These are phyloP conservation scores for Aspergillus sp. DNA, from an alignment of 2,329 filamentous ascomycete genomes.

Conservation along the genomic window DNA sequence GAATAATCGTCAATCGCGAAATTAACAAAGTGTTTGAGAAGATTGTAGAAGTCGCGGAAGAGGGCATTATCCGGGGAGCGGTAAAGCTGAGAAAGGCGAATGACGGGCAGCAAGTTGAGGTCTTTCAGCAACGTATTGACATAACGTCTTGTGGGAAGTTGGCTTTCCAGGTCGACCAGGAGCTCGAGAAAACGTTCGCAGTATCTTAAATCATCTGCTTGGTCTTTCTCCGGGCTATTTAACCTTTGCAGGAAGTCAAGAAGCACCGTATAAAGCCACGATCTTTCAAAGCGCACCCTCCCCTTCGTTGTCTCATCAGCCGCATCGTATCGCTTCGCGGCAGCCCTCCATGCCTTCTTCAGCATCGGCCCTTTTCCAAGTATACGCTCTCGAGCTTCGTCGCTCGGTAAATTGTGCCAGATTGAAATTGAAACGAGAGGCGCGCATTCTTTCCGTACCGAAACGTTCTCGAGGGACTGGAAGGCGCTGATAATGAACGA, in stretches of 20 bases:
- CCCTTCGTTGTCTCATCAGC: conserved; percentile 73
- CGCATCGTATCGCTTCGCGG: conserved; percentile 76
- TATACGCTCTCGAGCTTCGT: conserved; percentile 62
- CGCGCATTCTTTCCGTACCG: conserved; percentile 93
- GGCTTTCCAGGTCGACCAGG: conserved; percentile 80
- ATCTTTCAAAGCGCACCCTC: conserved; percentile 78
- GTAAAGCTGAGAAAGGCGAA: conserved; percentile 71
- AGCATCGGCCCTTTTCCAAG: conserved; percentile 66
- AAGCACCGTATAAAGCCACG: conserved; percentile 82
- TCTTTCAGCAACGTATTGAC: conserved; percentile 83
- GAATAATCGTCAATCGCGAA: conserved; percentile 91
- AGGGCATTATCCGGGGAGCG: conserved; percentile 65
- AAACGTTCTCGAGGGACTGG: conserved; percentile 79
- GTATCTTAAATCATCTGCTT: conserved; percentile 61
- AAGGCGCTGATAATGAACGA: conserved; percentile 87
- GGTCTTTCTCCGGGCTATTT: conserved; percentile 44
- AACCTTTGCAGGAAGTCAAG: conserved; percentile 72
- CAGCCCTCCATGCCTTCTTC: conserved; percentile 83
- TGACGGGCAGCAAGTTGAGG: conserved; percentile 68
- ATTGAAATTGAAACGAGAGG: conserved; percentile 89
- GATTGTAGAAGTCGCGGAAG: conserved; percentile 67
- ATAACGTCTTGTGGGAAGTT: conserved; percentile 87
- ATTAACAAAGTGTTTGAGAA: conserved; percentile 79
- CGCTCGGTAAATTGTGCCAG: conserved; percentile 86
- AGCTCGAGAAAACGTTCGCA: conserved; percentile 93